These are phyloP conservation scores for Eucalyptus cladocalyx DNA, from an alignment of 345 rosid species.

Conservation along the genomic window DNA sequence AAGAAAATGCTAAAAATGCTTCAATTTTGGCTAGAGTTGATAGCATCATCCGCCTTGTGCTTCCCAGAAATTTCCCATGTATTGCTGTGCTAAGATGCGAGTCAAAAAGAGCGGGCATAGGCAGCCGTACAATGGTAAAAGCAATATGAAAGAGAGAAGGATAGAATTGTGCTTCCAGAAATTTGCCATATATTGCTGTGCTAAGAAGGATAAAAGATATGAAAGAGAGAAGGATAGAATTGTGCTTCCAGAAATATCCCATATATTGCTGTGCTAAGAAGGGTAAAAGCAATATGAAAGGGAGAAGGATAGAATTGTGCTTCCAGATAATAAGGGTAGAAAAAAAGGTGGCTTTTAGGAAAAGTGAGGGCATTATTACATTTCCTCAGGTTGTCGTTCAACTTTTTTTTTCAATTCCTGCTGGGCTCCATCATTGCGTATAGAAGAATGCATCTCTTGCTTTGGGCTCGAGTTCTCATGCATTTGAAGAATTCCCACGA, in stretches of 20 bases:
- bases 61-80: background rate
- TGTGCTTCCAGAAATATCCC: background rate
- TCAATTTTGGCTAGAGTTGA: background rate
- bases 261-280: background rate
- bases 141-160: background rate
- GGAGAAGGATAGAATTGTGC: background rate
- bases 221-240: background rate
- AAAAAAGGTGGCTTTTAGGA: too few relatives aligned
- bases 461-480: too few relatives aligned
- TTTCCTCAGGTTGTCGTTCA: too few relatives aligned
- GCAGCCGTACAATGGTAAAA: background rate
- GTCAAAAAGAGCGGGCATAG: background rate
- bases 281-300: background rate
- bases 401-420: too few relatives aligned
- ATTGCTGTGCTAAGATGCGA: background rate
- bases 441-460: too few relatives aligned
- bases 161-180: background rate
- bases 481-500: too few relatives aligned
- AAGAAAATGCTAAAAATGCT: background rate
- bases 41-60: background rate
- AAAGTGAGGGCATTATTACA: too few relatives aligned
- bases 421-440: too few relatives aligned
- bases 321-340: too few relatives aligned
- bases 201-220: background rate
- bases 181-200: background rate